Percentiles rank a stretch among this genome's conserved stretches.
These are phyloP conservation scores for Entoloma clypeatum DNA, from an alignment of 1,284 basidiomycete genomes.

Conservation along the genomic window DNA sequence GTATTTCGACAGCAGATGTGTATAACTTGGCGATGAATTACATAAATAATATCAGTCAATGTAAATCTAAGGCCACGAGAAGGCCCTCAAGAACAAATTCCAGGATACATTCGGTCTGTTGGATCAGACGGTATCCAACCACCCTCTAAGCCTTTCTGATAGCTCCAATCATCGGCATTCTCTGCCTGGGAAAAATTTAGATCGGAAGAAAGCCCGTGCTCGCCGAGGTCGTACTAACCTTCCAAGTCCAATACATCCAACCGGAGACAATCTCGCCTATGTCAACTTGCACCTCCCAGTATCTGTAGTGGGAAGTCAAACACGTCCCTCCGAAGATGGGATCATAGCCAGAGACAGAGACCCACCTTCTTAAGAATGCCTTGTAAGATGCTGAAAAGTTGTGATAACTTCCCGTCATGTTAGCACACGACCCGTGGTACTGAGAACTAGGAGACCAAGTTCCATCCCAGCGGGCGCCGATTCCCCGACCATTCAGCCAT, in stretches of 20 bases:
- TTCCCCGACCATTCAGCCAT: constrained; percentile 69
- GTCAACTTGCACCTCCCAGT: constrained; percentile 77
- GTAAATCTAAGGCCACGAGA: constrained; percentile 1
- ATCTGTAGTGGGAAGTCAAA: no score
- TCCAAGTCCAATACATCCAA: constrained; percentile 88
- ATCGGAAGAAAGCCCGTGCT: no score
- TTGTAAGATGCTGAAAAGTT: constrained; percentile 64
- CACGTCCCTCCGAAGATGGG: no score
- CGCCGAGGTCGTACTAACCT: constrained; percentile 39
- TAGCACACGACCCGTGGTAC: constrained; percentile 55
- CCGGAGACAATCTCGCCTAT: constrained; percentile 64
- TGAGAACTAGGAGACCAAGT: constrained; percentile 39
- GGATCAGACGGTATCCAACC: constrained; percentile 73
- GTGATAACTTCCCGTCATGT: constrained; percentile 54
- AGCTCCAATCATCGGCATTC: constrained; percentile 74
- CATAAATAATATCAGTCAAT: neutral
- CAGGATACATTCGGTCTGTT: constrained; percentile 55
- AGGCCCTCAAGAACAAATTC: constrained; percentile 41
- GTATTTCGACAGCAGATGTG: no score
- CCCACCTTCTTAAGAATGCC: constrained; percentile 56
- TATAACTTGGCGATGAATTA: neutral
- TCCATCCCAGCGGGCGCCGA: constrained; percentile 73
- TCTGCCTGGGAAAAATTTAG: constrained; percentile 52
- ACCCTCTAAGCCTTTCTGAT: constrained; percentile 62
- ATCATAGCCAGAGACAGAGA: no score